phyloP scores from a whole-genome alignment of 176 grass and related monocot genomes.

The Dendrocalamus sinicus region DNA sequence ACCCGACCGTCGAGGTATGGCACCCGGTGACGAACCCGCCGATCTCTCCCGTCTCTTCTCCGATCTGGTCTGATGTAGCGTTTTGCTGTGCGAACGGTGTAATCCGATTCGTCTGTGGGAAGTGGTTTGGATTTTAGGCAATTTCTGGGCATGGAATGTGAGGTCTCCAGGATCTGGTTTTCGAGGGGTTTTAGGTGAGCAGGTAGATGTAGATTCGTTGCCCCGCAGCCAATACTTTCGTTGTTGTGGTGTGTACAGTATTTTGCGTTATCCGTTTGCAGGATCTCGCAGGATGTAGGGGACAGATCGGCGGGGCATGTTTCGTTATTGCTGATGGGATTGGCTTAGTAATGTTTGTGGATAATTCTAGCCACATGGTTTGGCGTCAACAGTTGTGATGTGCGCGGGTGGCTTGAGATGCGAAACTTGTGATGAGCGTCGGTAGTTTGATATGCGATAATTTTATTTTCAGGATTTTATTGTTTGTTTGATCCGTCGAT shows the following conservation, averaged over 20 bases:
- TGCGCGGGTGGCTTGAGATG: not conserved
- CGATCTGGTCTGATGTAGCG: not conserved
- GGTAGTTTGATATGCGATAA: not conserved
- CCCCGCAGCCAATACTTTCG: not conserved
- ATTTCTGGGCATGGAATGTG: no score
- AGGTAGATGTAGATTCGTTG: not conserved
- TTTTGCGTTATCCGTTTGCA: not conserved
- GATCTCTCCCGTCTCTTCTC: not conserved
- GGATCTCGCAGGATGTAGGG: no score
- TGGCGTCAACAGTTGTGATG: not conserved
- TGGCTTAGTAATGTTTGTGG: not conserved
- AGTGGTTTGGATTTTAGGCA: not conserved
- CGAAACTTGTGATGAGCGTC: not conserved
- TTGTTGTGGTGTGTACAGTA: not conserved
- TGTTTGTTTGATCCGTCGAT: not conserved
- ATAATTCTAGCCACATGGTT: not conserved
- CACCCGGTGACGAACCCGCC: not conserved
- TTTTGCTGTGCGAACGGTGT: not conserved
- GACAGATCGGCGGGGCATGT: not conserved
- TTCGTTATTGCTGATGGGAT: not conserved
- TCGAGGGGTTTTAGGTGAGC: not conserved
- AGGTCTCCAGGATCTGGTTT: not conserved
- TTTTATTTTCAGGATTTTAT: not conserved
- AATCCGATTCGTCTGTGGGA: not conserved
- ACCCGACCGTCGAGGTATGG: conserved; percentile 59